Conservation (phyloP, 768 basidiomycete genomes). For the Tremella fuciformis region DNA sequence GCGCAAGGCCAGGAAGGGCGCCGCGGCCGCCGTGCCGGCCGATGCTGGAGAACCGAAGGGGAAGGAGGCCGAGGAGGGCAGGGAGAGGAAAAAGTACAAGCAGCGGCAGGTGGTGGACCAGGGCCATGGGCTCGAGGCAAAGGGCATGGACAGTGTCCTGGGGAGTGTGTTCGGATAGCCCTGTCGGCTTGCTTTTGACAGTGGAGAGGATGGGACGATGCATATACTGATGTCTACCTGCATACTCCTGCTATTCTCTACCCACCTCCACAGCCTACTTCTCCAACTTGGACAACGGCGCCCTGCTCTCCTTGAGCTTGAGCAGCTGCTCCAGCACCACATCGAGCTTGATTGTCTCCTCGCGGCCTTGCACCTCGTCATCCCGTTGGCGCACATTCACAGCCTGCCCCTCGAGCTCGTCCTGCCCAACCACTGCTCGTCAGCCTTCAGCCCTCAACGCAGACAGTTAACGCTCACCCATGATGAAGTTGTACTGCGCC, state of each 20-base stretch:
- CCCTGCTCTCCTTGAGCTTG: slow-evolving; percentile 63
- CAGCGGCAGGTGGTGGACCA: slow-evolving; percentile 37
- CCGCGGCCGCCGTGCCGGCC: neutral
- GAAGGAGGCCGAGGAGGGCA: neutral
- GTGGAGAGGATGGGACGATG: too few relatives aligned
- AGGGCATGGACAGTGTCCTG: slow-evolving; percentile 44
- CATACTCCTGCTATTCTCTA: too few relatives aligned
- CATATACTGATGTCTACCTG: too few relatives aligned
- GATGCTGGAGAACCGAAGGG: neutral
- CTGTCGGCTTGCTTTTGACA: neutral
- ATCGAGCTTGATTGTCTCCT: slow-evolving; percentile 67
- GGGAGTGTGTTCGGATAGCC: slow-evolving; percentile 45
- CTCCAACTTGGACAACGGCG: slow-evolving; percentile 60
- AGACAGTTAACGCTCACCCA: slow-evolving; percentile 61
- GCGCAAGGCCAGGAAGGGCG: slow-evolving; percentile 45
- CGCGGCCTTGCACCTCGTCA: slow-evolving; percentile 71
- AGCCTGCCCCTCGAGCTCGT: slow-evolving; percentile 77
- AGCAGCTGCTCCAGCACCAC: slow-evolving; percentile 68
- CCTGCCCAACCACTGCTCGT: slow-evolving; percentile 81
- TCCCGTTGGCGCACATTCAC: slow-evolving; percentile 97
- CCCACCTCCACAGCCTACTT: slow-evolving; percentile 9
- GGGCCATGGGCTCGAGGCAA: slow-evolving; percentile 25
- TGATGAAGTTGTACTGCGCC: slow-evolving; percentile 95
- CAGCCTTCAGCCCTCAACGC: slow-evolving; percentile 8
- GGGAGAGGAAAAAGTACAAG: slow-evolving; percentile 23